Evolutionary conservation across 148 eudicot species (phyloP), one percentile per base, ranked within the genome.

Genomic region (Rhododendron ferrugineum): DNA sequence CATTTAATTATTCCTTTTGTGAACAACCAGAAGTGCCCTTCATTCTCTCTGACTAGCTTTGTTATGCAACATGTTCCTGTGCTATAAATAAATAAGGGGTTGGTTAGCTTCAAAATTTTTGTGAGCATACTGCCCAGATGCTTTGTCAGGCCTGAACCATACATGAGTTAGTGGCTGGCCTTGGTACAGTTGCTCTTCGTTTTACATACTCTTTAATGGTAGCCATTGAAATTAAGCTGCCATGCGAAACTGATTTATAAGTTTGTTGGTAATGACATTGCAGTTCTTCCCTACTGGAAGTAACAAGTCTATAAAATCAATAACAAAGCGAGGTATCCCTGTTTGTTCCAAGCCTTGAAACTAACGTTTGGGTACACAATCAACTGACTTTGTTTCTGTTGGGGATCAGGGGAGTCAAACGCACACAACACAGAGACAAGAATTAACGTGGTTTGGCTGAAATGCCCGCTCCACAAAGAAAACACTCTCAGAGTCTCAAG

Each of bases 1-100:
- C 37, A 64, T 82, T 66, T 23, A 62, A 68, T 26, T 37, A 82
- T n/a, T 5, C 5, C 50, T 30, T 50, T 47, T n/a, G 56, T 18
- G 72, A 28, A 42, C 75, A 66, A 64, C 42, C 84, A 47, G 23
- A 47, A 83, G n/a, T 44, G 54, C n/a, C 40, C 83, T 58, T 81
- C 28, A 20, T 72, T 68, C 32, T 11, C 42, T 20, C 75, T 72
- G 10, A 26, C 74, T 82, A 47, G 15, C 46, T 46, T 49, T 47
- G 49, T 34, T 52, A 22, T 83, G 77, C 76, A 44, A 11, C 44
- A 10, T 83, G 76, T 62, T 82, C n/a, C 6, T 46, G 28, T 28
- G 40, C 8, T 3, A 20, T 16, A 68, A 14, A 42, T 46, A 10
- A 28, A 16, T 8, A 18, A 18, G 79, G 50, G 32, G 78, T 72